These are phyloP conservation scores for Sclerotinia nivalis DNA, from an alignment of 2,329 filamentous ascomycete species.

Conservation along the genomic window DNA sequence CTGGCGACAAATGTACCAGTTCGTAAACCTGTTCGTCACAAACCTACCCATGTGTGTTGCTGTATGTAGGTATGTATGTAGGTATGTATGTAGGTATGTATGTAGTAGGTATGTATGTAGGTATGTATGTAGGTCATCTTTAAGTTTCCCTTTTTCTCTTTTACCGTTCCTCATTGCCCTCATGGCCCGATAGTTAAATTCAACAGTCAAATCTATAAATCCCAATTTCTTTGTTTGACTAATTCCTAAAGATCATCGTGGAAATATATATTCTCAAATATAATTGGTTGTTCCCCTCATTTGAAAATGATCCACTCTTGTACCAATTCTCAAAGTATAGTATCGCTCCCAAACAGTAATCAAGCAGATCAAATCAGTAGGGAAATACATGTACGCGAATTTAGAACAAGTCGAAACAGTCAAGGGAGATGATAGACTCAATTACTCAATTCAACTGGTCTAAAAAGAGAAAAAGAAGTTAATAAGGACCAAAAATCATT, in stretches of 20 bases:
- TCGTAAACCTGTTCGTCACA: neutral
- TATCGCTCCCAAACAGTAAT: neutral
- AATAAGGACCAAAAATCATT: neutral
- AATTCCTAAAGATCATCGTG: neutral
- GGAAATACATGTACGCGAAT: neutral
- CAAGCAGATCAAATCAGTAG: neutral
- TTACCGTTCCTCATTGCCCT: neutral
- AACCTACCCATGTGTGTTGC: no score
- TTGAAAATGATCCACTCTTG: neutral
- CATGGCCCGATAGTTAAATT: neutral
- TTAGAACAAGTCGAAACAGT: neutral
- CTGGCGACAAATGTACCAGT: neutral
- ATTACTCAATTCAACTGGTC: no score
- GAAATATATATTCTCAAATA: neutral
- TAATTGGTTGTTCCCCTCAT: slow-evolving; percentile 11
- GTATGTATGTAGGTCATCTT: no score
- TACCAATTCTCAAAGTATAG: neutral
- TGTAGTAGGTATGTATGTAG: no score
- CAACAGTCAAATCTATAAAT: neutral
- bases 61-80: no score
- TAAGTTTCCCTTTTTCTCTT: neutral
- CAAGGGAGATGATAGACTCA: neutral
- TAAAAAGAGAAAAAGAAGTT: neutral
- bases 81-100: no score
- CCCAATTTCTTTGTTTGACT: neutral